Conservation (phyloP, 108 stramenopile genomes). For the Craspedostauros australis region DNA sequence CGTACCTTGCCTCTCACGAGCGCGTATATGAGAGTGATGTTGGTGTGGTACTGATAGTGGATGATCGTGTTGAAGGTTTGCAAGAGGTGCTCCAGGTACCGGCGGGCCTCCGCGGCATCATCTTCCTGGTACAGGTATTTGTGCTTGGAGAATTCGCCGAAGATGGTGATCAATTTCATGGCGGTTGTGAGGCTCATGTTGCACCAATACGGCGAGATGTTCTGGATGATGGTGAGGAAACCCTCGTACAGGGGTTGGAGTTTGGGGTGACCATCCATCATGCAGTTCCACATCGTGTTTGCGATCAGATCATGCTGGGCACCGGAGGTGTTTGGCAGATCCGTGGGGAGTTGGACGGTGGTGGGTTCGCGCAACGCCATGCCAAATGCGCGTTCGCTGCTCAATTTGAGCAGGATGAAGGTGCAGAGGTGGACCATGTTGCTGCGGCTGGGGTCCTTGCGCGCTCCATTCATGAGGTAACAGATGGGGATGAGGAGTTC, state of each 20-base stretch:
- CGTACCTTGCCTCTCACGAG: slow-evolving; percentile 74
- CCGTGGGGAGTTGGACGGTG: slow-evolving; percentile 70
- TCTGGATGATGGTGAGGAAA: slow-evolving; percentile 94
- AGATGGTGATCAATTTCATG: slow-evolving; percentile 91
- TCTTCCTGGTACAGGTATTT: slow-evolving; percentile 81
- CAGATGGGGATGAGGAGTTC: slow-evolving; percentile 89
- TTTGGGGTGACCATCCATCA: slow-evolving; percentile 88
- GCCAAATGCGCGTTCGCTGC: slow-evolving; percentile 91
- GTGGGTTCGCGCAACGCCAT: slow-evolving; percentile 91
- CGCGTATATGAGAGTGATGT: slow-evolving; percentile 93
- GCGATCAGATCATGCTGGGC: slow-evolving; percentile 92
- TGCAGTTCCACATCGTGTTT: slow-evolving; percentile 90
- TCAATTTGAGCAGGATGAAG: slow-evolving; percentile 90
- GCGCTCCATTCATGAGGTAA: slow-evolving; percentile 88
- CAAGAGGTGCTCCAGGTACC: slow-evolving; percentile 85
- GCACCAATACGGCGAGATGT: slow-evolving; percentile 93
- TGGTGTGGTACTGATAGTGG: slow-evolving; percentile 97
- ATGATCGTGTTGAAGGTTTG: slow-evolving; percentile 97
- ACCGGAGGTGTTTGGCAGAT: slow-evolving; percentile 81
- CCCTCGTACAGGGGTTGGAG: slow-evolving; percentile 88
- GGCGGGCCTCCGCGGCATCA: slow-evolving; percentile 81
- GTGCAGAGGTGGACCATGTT: slow-evolving; percentile 96
- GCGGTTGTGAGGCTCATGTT: slow-evolving; percentile 81
- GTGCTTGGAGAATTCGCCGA: slow-evolving; percentile 89
- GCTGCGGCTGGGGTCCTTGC: slow-evolving; percentile 79